Evolutionary conservation across 768 basidiomycete species (phyloP), one percentile per base, ranked within the genome.

Genomic region (Psilocybe sp.): DNA sequence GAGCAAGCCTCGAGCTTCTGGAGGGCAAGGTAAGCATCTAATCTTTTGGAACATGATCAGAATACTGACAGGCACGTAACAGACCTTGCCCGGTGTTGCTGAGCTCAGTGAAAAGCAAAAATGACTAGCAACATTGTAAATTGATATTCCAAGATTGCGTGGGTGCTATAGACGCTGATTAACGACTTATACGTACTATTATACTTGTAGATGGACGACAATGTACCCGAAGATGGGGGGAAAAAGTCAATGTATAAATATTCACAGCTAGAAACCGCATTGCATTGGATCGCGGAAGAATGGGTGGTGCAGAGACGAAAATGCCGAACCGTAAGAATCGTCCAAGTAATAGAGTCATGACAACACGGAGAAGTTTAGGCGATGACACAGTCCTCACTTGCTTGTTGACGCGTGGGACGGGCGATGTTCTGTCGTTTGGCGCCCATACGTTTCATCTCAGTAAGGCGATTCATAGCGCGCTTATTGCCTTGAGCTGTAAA

Each of bases 381-480:
- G 51, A 97, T 85, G 48, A 92, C 81, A 75, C 95, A 95, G 63
- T 98, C 96, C 50, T 93, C 90, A 69, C 89, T 87, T 11, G 96
- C 94, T 63, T 98, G 84, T 63, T 95, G 88, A 50, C 96, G 80
- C 15, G 96, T 98, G 33, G 96, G 94, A 53, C 95, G 82, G 14
- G 84, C 83, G 44, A 85, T 78, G 55, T 88, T 85, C 40, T 77
- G 76, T 55, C 87, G 80, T 67, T 88, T 92, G 35, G 65, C 84
- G 10, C 91, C 89, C 72, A 84, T 79, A 31, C 91, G 85, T 67
- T 97, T 97, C 78, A 98, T 87, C 68, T 98, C 95, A 20, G 95
- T 96, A 63, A 98, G 69, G 31, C 96, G 82, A 56, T 82, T 89
- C 94, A 97, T 98, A 5, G 96, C 96, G 34, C 95, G 85, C 68